Conservation (phyloP, 495 filamentous ascomycete genomes). For the Pyronema omphalodes region DNA sequence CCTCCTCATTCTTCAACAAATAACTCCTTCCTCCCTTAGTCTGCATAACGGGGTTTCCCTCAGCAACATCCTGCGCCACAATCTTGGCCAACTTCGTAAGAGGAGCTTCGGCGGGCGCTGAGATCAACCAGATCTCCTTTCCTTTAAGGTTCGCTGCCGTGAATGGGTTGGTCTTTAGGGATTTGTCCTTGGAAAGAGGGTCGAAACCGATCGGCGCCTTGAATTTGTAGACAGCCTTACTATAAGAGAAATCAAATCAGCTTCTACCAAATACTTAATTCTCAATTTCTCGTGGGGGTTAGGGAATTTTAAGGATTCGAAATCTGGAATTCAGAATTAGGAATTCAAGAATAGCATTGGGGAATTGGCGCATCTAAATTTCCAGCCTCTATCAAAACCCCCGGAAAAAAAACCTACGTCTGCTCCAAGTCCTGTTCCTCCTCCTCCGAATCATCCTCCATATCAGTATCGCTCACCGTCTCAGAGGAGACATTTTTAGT, state of each 20-base stretch:
- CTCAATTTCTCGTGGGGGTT: too few species aligned
- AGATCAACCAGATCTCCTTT: constrained; percentile 20
- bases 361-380: too few species aligned
- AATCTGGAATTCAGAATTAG: too few species aligned
- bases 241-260: background rate
- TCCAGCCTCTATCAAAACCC: too few species aligned
- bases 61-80: constrained; percentile 13
- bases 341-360: too few species aligned
- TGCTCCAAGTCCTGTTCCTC: too few species aligned
- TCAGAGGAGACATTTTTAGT: too few species aligned
- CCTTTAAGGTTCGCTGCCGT: constrained; percentile 14
- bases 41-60: constrained; percentile 10
- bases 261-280: too few species aligned
- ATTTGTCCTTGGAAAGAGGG: background rate
- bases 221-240: background rate
- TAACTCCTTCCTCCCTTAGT: constrained; percentile 10
- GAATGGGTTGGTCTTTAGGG: constrained; percentile 7
- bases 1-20: constrained; percentile 10
- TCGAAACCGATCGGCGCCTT: constrained; percentile 4
- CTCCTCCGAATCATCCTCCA: too few species aligned
- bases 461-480: too few species aligned
- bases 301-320: too few species aligned
- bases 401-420: too few species aligned
- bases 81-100: constrained; percentile 8
- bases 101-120: constrained; percentile 13